These are phyloP conservation scores for Phoma sp. DNA, from an alignment of 2,329 filamentous ascomycete genomes.

Conservation along the genomic window DNA sequence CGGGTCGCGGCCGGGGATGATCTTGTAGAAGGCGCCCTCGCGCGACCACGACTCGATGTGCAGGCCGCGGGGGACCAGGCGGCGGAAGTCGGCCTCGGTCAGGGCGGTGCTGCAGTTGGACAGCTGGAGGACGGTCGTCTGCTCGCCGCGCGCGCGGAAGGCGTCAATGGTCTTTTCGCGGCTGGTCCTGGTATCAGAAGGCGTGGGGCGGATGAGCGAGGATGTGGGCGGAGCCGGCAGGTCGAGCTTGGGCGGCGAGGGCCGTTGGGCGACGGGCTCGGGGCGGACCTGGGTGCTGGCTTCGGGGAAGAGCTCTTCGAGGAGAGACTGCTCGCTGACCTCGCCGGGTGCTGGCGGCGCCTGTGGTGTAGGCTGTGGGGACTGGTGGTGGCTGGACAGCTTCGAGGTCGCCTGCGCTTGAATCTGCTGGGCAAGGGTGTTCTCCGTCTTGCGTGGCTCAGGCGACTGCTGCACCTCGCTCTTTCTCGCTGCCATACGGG, in stretches of 20 bases:
- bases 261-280: constrained; percentile 19
- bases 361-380: not conserved
- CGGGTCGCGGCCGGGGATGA: constrained; percentile 71
- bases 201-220: constrained; percentile 16
- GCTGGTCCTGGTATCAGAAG: not conserved
- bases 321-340: constrained; percentile 46
- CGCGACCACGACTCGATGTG: constrained; percentile 73
- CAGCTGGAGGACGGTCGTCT: constrained; percentile 61
- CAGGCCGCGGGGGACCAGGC: constrained; percentile 66
- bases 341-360: constrained; percentile 3
- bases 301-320: constrained; percentile 64
- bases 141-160: constrained; percentile 35
- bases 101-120: constrained; percentile 60
- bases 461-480: not conserved
- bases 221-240: constrained; percentile 24
- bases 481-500: too few species aligned
- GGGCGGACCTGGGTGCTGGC: constrained; percentile 34
- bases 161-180: constrained; percentile 23
- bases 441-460: constrained; percentile 2
- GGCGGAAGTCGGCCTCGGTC: constrained; percentile 73
- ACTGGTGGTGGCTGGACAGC: constrained; percentile 16
- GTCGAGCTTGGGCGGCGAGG: constrained; percentile 39
- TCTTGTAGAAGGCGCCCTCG: constrained; percentile 64
- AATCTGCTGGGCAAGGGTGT: constrained; percentile 20
- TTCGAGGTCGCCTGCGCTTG: constrained; percentile 24